These are phyloP conservation scores for Kalanchoe fedtschenkoi DNA, from an alignment of 164 flowering plant genomes.

Conservation along the genomic window DNA sequence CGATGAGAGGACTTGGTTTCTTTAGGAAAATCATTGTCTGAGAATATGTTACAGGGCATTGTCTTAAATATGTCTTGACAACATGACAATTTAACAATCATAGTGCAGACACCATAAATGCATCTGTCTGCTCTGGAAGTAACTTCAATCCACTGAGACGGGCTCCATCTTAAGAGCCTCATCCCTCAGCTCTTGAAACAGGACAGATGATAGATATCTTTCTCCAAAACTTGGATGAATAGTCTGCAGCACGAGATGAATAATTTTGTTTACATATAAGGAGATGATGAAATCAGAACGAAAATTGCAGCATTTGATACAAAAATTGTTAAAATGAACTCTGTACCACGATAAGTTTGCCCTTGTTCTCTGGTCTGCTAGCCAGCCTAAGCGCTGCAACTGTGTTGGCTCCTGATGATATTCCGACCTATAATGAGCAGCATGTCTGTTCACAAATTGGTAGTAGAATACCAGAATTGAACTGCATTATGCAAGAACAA, in stretches of 20 bases:
- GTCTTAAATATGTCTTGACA: too few relatives aligned
- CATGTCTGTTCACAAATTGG: background rate
- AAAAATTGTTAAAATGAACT: background rate
- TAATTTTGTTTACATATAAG: background rate
- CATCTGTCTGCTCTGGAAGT: background rate
- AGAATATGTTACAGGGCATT: too few relatives aligned
- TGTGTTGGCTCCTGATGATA: constrained; percentile 94
- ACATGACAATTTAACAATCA: background rate
- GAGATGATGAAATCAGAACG: too few relatives aligned
- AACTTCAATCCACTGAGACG: constrained; percentile 62
- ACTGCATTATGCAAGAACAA: background rate
- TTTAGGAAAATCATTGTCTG: too few relatives aligned
- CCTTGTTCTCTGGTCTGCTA: constrained; percentile 89
- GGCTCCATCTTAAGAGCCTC: constrained; percentile 91
- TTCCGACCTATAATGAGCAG: constrained; percentile 57
- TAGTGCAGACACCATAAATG: background rate
- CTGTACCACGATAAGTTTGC: constrained; percentile 95
- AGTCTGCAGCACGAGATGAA: constrained; percentile 37
- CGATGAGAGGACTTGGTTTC: too few relatives aligned
- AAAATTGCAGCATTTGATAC: too few relatives aligned
- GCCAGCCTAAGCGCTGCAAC: constrained; percentile 89
- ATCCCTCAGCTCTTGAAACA: constrained; percentile 72
- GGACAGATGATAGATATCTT: constrained; percentile 77
- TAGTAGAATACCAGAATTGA: too few relatives aligned
- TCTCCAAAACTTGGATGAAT: constrained; percentile 91